These are phyloP conservation scores for Mortierella sp. DNA, from an alignment of 371 early-diverging fungal species.

Conservation along the genomic window DNA sequence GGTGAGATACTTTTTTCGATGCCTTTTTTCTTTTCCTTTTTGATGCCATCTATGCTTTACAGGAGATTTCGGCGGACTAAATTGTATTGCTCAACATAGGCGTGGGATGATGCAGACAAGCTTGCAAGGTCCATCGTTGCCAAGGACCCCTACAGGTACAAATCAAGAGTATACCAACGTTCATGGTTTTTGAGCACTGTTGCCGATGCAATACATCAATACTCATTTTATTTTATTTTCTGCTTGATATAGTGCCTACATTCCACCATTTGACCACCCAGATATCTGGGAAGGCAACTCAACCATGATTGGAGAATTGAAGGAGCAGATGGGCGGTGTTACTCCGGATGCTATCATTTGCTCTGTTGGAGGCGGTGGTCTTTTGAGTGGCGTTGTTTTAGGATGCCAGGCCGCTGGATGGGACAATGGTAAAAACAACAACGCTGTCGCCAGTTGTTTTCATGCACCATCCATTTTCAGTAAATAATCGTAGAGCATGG, in stretches of 20 bases:
- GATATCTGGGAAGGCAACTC: slow-evolving; percentile 72
- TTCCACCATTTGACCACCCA: slow-evolving; percentile 73
- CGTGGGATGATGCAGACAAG: slow-evolving; percentile 65
- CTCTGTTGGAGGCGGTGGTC: slow-evolving; percentile 78
- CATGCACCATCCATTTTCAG: background rate
- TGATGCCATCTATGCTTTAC: background rate
- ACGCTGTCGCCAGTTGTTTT: too few species aligned
- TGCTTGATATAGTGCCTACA: slow-evolving; percentile 58
- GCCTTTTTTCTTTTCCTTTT: background rate
- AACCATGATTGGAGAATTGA: slow-evolving; percentile 71
- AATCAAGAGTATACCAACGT: too few species aligned
- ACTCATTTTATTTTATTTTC: background rate
- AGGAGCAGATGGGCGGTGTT: slow-evolving; percentile 63
- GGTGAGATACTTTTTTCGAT: slow-evolving; percentile 28
- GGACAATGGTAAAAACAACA: slow-evolving; percentile 49
- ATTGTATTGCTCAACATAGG: slow-evolving; percentile 21
- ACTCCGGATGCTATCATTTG: slow-evolving; percentile 75
- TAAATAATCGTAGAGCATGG: too few species aligned
- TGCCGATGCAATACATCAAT: too few species aligned
- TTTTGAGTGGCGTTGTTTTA: slow-evolving; percentile 73
- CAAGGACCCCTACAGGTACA: slow-evolving; percentile 60
- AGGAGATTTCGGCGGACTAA: background rate
- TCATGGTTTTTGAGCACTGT: too few species aligned
- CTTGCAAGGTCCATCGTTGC: slow-evolving; percentile 62
- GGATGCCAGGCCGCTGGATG: slow-evolving; percentile 71